These are phyloP conservation scores for Stephanodiscus triporus DNA, from an alignment of 108 stramenopile genomes.

Conservation along the genomic window DNA sequence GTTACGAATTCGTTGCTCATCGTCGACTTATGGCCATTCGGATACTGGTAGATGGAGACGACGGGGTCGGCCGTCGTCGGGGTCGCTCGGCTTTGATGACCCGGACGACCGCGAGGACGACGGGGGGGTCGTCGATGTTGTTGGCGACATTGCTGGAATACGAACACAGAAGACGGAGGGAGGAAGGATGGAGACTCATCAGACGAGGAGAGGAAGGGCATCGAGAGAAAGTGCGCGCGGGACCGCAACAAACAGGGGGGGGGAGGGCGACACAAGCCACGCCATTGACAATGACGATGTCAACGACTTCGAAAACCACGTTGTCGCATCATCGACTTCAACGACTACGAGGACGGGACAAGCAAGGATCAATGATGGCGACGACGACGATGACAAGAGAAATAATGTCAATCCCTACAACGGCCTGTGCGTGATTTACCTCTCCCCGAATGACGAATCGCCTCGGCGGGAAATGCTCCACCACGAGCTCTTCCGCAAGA, in stretches of 20 bases:
- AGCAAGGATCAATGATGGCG: not conserved
- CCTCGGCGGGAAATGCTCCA: slow-evolving; percentile 40
- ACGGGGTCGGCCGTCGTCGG: too few relatives aligned
- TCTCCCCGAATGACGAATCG: slow-evolving; percentile 73
- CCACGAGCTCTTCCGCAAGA: slow-evolving; percentile 37
- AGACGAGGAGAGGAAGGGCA: slow-evolving; percentile 58
- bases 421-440: slow-evolving; percentile 73
- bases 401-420: slow-evolving; percentile 52
- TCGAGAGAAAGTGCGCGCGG: slow-evolving; percentile 40
- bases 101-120: not conserved
- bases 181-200: slow-evolving; percentile 53
- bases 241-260: slow-evolving; percentile 27
- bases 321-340: not conserved
- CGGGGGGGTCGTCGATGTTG: too few relatives aligned
- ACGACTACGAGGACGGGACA: slow-evolving; percentile 4
- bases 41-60: too few relatives aligned
- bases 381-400: not conserved
- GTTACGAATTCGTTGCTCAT: too few relatives aligned
- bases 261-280: slow-evolving; percentile 5
- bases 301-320: slow-evolving; percentile 22
- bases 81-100: too few relatives aligned
- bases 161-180: slow-evolving; percentile 33
- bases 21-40: too few relatives aligned
- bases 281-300: slow-evolving; percentile 11
- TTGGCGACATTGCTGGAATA: slow-evolving; percentile 11